These are phyloP conservation scores for Triticum monococcum DNA, from an alignment of 176 grass and related monocot species.

Conservation along the genomic window DNA sequence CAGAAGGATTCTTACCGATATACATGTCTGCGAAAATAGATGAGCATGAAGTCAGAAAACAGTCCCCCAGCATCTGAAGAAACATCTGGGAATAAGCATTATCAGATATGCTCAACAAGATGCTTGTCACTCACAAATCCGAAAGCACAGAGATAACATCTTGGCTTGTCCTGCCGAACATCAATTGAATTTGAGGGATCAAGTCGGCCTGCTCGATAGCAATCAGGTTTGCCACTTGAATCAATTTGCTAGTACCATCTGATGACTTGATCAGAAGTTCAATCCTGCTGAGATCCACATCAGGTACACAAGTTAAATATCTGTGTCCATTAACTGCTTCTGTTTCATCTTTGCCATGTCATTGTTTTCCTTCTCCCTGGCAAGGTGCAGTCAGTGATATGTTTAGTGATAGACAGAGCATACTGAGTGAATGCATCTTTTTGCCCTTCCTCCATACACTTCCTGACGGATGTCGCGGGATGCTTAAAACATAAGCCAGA, in stretches of 20 bases:
- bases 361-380: constrained; percentile 19
- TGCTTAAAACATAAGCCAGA: constrained; percentile 23
- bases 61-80: constrained; percentile 10
- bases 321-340: background rate
- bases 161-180: constrained; percentile 10
- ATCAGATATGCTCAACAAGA: constrained; percentile 15
- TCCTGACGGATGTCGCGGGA: constrained; percentile 7
- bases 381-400: constrained; percentile 15
- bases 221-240: constrained; percentile 12
- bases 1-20: constrained; percentile 24
- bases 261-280: constrained; percentile 5
- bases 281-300: constrained; percentile 1
- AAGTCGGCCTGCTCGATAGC: constrained; percentile 21
- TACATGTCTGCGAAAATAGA: constrained; percentile 24
- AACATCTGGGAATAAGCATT: constrained; percentile 17
- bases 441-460: background rate
- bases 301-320: background rate
- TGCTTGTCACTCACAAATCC: constrained; percentile 21
- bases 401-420: background rate
- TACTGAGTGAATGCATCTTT: background rate
- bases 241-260: background rate
- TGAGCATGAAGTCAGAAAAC: background rate
- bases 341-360: background rate
- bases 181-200: constrained; percentile 16
- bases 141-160: background rate